Evolutionary conservation across 345 rosid genomes (phyloP), one percentile per base, ranked within the genome.

Genomic region (Salix caprea): DNA sequence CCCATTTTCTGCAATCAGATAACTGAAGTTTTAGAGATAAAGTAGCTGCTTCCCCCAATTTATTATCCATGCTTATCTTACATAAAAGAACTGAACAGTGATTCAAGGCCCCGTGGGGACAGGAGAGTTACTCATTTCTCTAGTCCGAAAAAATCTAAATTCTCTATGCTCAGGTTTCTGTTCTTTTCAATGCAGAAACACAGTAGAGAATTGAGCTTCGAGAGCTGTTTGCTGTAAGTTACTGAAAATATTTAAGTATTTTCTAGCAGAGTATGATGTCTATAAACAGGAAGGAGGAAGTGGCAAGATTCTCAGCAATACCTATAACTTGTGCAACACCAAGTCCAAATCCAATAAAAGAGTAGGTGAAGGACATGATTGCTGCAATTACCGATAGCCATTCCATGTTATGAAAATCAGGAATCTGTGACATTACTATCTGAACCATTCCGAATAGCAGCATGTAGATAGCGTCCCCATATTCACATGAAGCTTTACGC

Each of bases 311-410:
- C 19, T 65, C 16, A 52, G 16, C 5, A 30, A 26, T 82, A 89
- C 90, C 88, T 70, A 82, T 61, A 3, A 86, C 88, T 76, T 79
- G 69, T 1, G 80, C 79, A 1, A 88, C 5, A 73, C 93, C 89
- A 71, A 90, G 91, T 70, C 77, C 89, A 4, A 83, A 64, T 48
- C 94, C 94, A 0, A 84, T 87, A 34, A 66, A 82, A 58, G 94
- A 72, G 72, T 90, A 90, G 64, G 88, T 13, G n/a, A 87, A 85
- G 72, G 91, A 86, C 94, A 88, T 88, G 74, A 81, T 30, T n/a
- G 91, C 89, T 68, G 94, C 89, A 68, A 84, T 18, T 37, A 83
- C 26, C 2, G 94, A 90, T 34, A 90, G 86, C 87, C 89, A 87
- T 23, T 44, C 42, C 74, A 90, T 81, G 82, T 81, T 80, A 70